A percentile compares a stretch with the other conserved stretches of the same genome.
These are phyloP conservation scores for Penicillium oxalicum DNA, from an alignment of 2,329 filamentous ascomycete genomes.

Conservation along the genomic window DNA sequence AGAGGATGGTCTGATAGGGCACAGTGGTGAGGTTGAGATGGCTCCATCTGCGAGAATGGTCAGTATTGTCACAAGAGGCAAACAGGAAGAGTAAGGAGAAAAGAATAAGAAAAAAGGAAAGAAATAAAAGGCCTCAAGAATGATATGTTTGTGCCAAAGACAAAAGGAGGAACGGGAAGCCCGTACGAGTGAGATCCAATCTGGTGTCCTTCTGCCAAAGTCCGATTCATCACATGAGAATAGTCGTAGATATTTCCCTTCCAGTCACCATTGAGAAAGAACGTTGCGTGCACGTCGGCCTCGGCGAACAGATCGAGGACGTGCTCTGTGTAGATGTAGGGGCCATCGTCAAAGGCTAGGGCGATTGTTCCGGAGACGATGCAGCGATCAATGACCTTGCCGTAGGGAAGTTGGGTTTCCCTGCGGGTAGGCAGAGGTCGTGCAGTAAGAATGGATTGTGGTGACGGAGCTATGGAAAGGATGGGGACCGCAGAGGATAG, in stretches of 20 bases:
- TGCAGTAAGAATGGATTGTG: not conserved
- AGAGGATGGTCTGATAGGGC: constrained; percentile 25
- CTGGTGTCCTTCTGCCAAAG: constrained; percentile 40
- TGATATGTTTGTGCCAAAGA: too few species aligned
- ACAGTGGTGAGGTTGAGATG: constrained; percentile 37
- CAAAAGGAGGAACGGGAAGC: not conserved
- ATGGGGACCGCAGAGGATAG: constrained; percentile 3
- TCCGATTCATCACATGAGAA: constrained; percentile 26
- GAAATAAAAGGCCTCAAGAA: too few species aligned
- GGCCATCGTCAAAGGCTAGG: constrained; percentile 61
- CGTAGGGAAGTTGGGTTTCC: constrained; percentile 26
- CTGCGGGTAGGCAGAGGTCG: not conserved
- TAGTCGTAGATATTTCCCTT: constrained; percentile 28
- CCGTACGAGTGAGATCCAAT: constrained; percentile 43
- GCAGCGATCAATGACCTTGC: constrained; percentile 41
- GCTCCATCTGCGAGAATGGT: constrained; percentile 26
- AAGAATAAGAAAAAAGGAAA: not conserved
- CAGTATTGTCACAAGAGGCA: not conserved
- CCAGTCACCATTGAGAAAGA: constrained; percentile 52
- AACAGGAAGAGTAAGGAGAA: not conserved
- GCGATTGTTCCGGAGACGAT: constrained; percentile 51
- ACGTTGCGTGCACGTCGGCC: constrained; percentile 57
- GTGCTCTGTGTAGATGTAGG: constrained; percentile 52
- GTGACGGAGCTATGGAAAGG: not conserved
- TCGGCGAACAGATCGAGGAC: constrained; percentile 53